A percentile compares a stretch with the other conserved stretches of the same genome.
Conservation (phyloP, 352 stramenopile species). For the Phytophthora crassamura region DNA sequence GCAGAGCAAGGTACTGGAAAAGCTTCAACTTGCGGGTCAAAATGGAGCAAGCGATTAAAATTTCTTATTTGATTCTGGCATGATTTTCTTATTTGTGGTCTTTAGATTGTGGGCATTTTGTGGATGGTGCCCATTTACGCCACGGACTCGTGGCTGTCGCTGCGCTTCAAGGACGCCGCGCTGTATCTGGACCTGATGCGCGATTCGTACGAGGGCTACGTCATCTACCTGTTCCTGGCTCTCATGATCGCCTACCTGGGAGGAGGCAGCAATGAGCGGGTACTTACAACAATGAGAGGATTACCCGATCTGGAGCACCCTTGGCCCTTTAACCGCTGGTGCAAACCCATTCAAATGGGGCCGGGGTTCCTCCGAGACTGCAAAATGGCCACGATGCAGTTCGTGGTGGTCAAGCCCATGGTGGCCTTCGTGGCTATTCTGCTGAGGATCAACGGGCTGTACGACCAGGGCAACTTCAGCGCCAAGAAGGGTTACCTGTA, state of each 20-base stretch:
- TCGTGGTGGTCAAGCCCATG: slow-evolving; percentile 95
- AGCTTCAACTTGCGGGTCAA: neutral
- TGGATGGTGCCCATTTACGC: slow-evolving; percentile 99
- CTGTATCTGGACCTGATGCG: slow-evolving; percentile 95
- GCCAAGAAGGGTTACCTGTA: slow-evolving; percentile 90
- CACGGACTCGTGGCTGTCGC: slow-evolving; percentile 96
- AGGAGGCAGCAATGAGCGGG: slow-evolving; percentile 89
- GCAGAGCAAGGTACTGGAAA: slow-evolving; percentile 91
- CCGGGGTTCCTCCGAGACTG: slow-evolving; percentile 92
- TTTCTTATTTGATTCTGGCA: slow-evolving; percentile 17
- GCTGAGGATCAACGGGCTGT: slow-evolving; percentile 78
- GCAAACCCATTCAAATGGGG: slow-evolving; percentile 78
- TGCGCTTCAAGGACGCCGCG: slow-evolving; percentile 94
- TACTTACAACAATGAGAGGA: slow-evolving; percentile 58
- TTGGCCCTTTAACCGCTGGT: slow-evolving; percentile 78
- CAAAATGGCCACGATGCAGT: slow-evolving; percentile 96
- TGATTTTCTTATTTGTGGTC: slow-evolving; percentile 16
- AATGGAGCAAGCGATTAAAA: neutral
- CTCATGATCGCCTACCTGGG: slow-evolving; percentile 97
- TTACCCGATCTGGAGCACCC: slow-evolving; percentile 75
- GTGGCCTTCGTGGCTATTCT: slow-evolving; percentile 91
- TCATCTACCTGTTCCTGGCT: slow-evolving; percentile 97
- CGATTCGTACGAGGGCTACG: slow-evolving; percentile 98
- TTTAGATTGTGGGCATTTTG: slow-evolving; percentile 96
- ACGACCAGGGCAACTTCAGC: slow-evolving; percentile 90